phyloP scores from a whole-genome alignment of 306 rosid genomes.

The Cucurbita maxima region DNA sequence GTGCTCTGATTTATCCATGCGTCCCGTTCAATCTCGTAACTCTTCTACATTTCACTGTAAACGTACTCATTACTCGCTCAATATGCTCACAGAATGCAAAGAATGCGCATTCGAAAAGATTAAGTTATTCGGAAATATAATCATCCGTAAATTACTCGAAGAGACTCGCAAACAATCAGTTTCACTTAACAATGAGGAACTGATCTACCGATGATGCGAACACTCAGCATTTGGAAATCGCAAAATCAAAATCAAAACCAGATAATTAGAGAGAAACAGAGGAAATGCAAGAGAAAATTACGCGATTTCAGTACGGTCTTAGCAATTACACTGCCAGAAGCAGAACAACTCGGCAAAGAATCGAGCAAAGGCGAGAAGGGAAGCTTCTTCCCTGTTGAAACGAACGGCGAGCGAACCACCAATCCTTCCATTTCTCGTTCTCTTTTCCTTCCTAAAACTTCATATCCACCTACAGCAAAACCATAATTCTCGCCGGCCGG shows the following conservation, averaged over 20 bases:
- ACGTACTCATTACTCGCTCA: constrained; percentile 14
- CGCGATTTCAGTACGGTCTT: constrained; percentile 22
- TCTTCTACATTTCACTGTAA: constrained; percentile 47
- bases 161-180: not conserved
- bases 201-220: not conserved
- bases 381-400: constrained; percentile 53
- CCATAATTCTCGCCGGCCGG: not conserved
- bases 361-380: constrained; percentile 41
- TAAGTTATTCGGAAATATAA: not conserved
- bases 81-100: not conserved
- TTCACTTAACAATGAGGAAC: not conserved
- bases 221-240: not conserved
- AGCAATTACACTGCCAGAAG: constrained; percentile 20
- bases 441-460: constrained; percentile 14
- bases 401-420: constrained; percentile 33
- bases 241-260: not conserved
- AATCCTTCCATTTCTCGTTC: constrained; percentile 44
- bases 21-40: constrained; percentile 21
- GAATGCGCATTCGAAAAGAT: not conserved
- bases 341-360: constrained; percentile 31
- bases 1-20: constrained; percentile 28
- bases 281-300: constrained; percentile 20
- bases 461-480: constrained; percentile 24
- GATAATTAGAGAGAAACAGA: not conserved
- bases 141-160: not conserved